Base-by-base conservation (phyloP, 257 asterid genomes). In the Penstemon barbatus region DNA sequence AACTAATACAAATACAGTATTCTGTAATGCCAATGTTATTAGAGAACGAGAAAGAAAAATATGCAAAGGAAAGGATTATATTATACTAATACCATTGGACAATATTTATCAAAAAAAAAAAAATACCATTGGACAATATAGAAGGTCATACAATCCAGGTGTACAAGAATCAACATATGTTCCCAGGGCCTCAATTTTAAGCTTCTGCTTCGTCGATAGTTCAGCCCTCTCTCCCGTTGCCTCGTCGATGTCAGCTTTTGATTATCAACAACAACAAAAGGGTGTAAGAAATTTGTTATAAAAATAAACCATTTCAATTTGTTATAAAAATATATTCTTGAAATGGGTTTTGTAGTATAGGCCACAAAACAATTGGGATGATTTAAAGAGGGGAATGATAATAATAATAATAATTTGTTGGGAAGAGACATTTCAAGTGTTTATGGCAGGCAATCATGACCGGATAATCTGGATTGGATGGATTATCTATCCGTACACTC, bases 51-150 rank as follows among this genome's bases (percentile, higher is more conserved):
- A 56, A 10, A 51, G 11, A 13, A 50, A 66, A 8, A 71, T 15
- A 15, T 15, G 18, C 18, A 15, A 15, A 15, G 18, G 18, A 15
- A 15, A 15, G 0, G 18, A 15, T 15, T 15, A 15, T 15, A 15
- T 15, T 15, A 15, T 15, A 50, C 15, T 43, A 6, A 61, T 75
- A 84, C 91, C 90, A 82, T 81, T 45, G 95, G 95, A 64, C 95
- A 87, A 71, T 81, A 72, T n/a, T n/a, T n/a, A n/a, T n/a, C n/a
- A n/a, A n/a, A n/a, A n/a, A n/a, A n/a, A n/a, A n/a, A n/a, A n/a
- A n/a, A n/a, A 61, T 75, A 84, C 91, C 90, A 82, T 81, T 45
- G 95, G 95, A 64, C 95, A 87, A 71, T 81, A 72, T n/a, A 87
- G 57, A 68, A 80, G 87, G 69, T 79, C 77, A 79, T 55, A 87